Evolutionary conservation across 805 yeast genomes (phyloP).

Genomic region (Jamesozyma spencerorum): DNA sequence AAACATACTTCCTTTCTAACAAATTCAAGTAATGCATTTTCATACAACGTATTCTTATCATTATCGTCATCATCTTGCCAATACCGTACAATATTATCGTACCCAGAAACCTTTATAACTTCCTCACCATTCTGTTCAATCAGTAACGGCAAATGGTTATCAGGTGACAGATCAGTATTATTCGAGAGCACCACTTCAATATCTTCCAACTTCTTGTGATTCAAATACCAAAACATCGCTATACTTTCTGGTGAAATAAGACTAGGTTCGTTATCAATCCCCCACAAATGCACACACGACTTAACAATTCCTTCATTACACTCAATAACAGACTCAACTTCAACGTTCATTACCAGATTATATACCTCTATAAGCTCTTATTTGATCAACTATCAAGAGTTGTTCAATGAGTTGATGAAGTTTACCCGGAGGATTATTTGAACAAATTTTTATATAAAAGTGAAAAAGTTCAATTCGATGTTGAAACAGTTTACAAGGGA

Average conservation of each 20-base stretch:
- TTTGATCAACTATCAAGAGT: too few species aligned
- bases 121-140: conserved; percentile 9
- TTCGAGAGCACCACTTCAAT: conserved; percentile 43
- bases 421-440: not conserved
- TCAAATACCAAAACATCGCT: conserved; percentile 23
- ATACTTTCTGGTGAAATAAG: conserved; percentile 24
- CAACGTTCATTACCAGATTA: too few species aligned
- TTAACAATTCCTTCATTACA: too few species aligned
- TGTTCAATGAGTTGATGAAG: too few species aligned
- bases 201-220: conserved; percentile 4
- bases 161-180: conserved; percentile 45
- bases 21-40: conserved; percentile 37
- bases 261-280: conserved; percentile 19
- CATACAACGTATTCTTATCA: conserved; percentile 31
- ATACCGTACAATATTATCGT: conserved; percentile 31
- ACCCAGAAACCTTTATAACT: conserved; percentile 33
- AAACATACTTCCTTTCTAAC: conserved; percentile 34
- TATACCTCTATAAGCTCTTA: too few species aligned
- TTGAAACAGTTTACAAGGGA: not conserved
- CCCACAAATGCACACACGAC: conserved; percentile 21
- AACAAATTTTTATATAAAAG: too few species aligned
- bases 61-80: conserved; percentile 11
- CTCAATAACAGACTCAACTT: too few species aligned
- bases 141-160: conserved; percentile 43
- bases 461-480: not conserved